phyloP scores from a whole-genome alignment of 345 rosid species.

The Dipteronia sinensis region DNA sequence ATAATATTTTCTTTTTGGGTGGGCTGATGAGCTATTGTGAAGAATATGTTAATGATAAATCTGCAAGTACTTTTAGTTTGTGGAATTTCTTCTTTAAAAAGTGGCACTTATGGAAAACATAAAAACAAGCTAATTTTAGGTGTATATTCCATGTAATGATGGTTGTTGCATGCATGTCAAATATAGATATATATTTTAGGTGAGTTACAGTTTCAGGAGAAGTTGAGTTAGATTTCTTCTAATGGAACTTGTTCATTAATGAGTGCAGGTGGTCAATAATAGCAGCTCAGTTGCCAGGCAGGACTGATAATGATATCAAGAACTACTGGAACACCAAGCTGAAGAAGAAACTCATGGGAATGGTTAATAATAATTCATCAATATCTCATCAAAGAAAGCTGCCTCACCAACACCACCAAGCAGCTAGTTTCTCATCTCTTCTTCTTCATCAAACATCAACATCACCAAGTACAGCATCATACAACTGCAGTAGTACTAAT shows the following conservation, averaged over 20 bases:
- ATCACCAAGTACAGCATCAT: conserved; percentile 31
- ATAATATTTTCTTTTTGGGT: neutral
- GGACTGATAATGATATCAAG: conserved; percentile 91
- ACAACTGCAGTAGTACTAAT: conserved; percentile 16
- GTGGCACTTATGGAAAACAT: conserved; percentile 13
- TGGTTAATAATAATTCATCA: conserved; percentile 15
- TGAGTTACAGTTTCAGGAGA: too few relatives aligned
- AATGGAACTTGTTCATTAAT: conserved; percentile 11
- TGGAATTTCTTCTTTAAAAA: neutral
- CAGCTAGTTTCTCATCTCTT: conserved; percentile 31
- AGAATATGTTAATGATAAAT: neutral
- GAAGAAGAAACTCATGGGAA: conserved; percentile 71
- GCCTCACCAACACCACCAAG: neutral
- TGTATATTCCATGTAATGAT: neutral
- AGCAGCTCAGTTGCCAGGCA: conserved; percentile 85
- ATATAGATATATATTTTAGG: neutral
- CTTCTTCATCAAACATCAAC: conserved; percentile 37
- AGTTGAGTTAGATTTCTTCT: conserved; percentile 9
- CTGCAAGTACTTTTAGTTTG: neutral
- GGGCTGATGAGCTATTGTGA: neutral
- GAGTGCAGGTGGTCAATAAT: conserved; percentile 78
- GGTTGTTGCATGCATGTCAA: conserved; percentile 1
- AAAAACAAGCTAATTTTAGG: conserved; percentile 30
- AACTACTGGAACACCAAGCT: conserved; percentile 96
- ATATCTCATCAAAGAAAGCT: conserved; percentile 20